Evolutionary conservation across 208 protist species (phyloP).

Genomic region (Entamoeba histolytica): DNA sequence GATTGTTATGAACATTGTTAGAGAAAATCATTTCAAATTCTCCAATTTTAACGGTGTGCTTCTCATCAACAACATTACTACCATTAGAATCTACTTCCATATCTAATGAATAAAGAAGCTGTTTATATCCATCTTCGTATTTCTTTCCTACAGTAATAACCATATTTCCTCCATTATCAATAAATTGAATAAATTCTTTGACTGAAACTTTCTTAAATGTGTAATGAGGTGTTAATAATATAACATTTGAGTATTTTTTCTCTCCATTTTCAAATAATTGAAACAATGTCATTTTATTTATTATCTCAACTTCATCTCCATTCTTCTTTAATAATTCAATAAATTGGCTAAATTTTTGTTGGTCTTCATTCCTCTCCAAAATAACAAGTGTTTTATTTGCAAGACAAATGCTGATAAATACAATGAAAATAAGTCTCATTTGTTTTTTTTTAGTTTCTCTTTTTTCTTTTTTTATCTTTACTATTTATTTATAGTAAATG

Average conservation of each 20-base stretch:
- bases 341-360: background rate
- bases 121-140: background rate
- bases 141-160: background rate
- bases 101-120: background rate
- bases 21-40: background rate
- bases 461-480: too few relatives aligned
- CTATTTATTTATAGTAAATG: too few relatives aligned
- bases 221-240: background rate
- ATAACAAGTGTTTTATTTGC: background rate
- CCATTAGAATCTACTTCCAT: background rate
- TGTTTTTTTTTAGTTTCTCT: too few relatives aligned
- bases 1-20: background rate
- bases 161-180: background rate
- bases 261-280: background rate
- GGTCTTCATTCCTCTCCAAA: background rate
- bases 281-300: background rate
- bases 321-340: background rate
- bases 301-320: background rate
- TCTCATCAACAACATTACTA: background rate
- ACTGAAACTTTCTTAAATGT: background rate
- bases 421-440: too few relatives aligned
- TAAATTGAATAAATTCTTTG: background rate
- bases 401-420: too few relatives aligned
- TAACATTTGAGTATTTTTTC: background rate
- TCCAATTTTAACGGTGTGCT: background rate